Conservation (phyloP, 116 monocot species). For the Iris pallida region DNA sequence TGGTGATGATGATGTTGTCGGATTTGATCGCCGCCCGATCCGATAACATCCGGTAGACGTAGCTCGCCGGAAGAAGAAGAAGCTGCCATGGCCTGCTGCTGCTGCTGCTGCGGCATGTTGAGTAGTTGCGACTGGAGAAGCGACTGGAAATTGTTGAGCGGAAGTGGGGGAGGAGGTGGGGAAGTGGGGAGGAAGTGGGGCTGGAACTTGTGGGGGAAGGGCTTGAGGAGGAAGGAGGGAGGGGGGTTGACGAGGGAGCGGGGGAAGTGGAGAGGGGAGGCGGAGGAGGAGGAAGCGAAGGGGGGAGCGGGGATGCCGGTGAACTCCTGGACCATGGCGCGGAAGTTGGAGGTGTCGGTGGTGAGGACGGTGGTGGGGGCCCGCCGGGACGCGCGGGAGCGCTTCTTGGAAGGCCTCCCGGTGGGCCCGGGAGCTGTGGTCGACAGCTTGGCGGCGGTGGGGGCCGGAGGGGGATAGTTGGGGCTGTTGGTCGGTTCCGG, state of each 20-base stretch:
- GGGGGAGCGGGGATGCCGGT: conserved; percentile 65
- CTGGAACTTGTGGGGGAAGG: conserved; percentile 49
- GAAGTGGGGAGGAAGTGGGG: background rate
- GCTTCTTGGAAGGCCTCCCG: conserved; percentile 48
- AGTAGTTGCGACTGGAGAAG: conserved; percentile 22
- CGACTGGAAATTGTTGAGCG: conserved; percentile 32
- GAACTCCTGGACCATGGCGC: conserved; percentile 95
- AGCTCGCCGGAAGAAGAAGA: background rate
- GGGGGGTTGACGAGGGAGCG: conserved; percentile 7
- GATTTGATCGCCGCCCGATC: background rate
- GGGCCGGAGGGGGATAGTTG: background rate
- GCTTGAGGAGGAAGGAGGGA: conserved; percentile 38
- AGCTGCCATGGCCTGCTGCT: background rate
- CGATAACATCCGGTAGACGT: background rate
- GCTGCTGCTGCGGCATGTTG: background rate
- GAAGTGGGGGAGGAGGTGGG: conserved; percentile 3
- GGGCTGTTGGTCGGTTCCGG: background rate
- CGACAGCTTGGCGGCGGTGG: conserved; percentile 13
- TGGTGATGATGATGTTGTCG: background rate
- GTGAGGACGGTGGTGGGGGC: conserved; percentile 72
- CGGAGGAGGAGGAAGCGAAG: conserved; percentile 27
- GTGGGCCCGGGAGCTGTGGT: background rate
- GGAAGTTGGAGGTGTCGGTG: conserved; percentile 82
- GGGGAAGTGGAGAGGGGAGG: conserved; percentile 35
- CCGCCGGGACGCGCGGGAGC: conserved; percentile 55